These are phyloP conservation scores for Shiraia bambusicola DNA, from an alignment of 2,329 filamentous ascomycete genomes.

Conservation along the genomic window DNA sequence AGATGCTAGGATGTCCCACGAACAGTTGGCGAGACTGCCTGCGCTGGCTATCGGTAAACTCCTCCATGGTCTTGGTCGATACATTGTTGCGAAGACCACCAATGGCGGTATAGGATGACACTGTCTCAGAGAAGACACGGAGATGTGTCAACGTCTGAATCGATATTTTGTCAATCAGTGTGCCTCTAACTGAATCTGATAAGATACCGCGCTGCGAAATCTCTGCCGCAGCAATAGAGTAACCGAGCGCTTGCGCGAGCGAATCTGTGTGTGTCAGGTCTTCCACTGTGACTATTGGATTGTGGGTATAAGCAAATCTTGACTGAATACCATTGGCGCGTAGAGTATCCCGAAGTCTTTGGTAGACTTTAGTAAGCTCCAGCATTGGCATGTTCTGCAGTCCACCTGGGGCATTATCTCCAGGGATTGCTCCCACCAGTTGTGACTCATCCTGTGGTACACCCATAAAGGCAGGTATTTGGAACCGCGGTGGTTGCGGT, in stretches of 20 bases:
- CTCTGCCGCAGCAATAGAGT: slow-evolving; percentile 83
- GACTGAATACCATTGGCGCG: slow-evolving; percentile 53
- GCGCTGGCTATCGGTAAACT: slow-evolving; percentile 68
- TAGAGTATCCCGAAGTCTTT: slow-evolving; percentile 58
- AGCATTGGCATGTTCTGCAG: slow-evolving; percentile 33
- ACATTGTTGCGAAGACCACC: slow-evolving; percentile 65
- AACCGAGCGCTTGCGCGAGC: slow-evolving; percentile 69
- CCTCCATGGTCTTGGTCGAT: slow-evolving; percentile 63
- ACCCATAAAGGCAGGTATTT: slow-evolving; percentile 34
- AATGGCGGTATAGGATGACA: slow-evolving; percentile 78
- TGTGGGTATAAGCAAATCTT: slow-evolving; percentile 48
- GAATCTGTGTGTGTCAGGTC: slow-evolving; percentile 58
- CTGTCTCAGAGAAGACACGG: slow-evolving; percentile 84
- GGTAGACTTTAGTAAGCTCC: slow-evolving; percentile 58
- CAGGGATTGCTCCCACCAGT: slow-evolving; percentile 23
- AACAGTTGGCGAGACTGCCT: slow-evolving; percentile 77
- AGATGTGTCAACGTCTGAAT: slow-evolving; percentile 83
- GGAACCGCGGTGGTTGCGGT: slow-evolving; percentile 25
- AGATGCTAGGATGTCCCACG: slow-evolving; percentile 53
- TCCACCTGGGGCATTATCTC: slow-evolving; percentile 21
- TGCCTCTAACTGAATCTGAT: slow-evolving; percentile 66
- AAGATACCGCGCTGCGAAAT: slow-evolving; percentile 88
- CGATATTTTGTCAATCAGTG: slow-evolving; percentile 79
- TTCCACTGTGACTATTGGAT: slow-evolving; percentile 43
- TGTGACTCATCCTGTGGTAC: slow-evolving; percentile 26